A percentile compares a stretch with the other conserved stretches of the same genome.
phyloP scores from a whole-genome alignment of 2,329 filamentous ascomycete species.

The Aureobasidium sp. region DNA sequence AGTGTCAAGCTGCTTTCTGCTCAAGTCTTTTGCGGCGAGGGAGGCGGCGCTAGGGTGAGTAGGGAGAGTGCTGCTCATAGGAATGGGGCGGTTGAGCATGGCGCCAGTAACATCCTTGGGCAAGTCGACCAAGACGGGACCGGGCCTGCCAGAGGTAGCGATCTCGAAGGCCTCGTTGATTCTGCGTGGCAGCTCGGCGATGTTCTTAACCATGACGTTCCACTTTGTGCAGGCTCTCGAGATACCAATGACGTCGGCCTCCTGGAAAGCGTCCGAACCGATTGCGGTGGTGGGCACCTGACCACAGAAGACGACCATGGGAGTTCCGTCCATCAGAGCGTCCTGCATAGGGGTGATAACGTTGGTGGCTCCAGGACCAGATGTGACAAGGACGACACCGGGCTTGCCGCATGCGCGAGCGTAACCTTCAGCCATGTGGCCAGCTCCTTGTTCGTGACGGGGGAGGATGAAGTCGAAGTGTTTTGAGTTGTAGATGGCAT shows the following conservation, averaged over 20 bases:
- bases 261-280: conserved; percentile 94
- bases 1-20: conserved; percentile 62
- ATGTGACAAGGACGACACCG: conserved; percentile 93
- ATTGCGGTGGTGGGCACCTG: conserved; percentile 88
- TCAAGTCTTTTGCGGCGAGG: conserved; percentile 67
- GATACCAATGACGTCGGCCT: conserved; percentile 90
- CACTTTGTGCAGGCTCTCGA: conserved; percentile 95
- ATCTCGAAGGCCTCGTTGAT: conserved; percentile 99
- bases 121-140: conserved; percentile 89
- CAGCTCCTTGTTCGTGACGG: conserved; percentile 93
- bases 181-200: conserved; percentile 82
- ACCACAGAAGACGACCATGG: conserved; percentile 90
- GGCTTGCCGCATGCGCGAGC: conserved; percentile 88
- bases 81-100: conserved; percentile 76
- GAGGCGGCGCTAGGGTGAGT: conserved; percentile 80
- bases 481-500: conserved; percentile 96
- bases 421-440: conserved; percentile 98
- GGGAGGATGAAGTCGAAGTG: conserved; percentile 95
- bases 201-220: conserved; percentile 97
- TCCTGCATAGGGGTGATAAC: conserved; percentile 95
- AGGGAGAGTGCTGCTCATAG: conserved; percentile 65
- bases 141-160: conserved; percentile 85
- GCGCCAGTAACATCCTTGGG: conserved; percentile 94
- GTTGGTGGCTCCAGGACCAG: conserved; percentile 92
- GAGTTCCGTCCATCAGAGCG: conserved; percentile 88